Percentiles rank a stretch among this genome's conserved stretches.
These are phyloP conservation scores for Fraxinus sp. DNA, from an alignment of 305 asterid species.

Conservation along the genomic window DNA sequence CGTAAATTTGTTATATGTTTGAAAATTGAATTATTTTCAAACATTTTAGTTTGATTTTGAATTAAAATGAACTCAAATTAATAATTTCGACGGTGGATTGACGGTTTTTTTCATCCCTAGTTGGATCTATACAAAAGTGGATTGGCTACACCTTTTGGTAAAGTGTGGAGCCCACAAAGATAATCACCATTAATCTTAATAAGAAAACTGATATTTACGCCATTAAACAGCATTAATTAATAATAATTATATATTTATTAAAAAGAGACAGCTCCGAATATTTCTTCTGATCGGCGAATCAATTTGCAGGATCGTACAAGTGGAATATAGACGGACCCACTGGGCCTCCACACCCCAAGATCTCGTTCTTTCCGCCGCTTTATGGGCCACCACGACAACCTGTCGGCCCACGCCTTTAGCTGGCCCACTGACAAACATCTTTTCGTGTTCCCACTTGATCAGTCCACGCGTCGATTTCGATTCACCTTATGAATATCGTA, in stretches of 20 bases:
- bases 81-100: neutral
- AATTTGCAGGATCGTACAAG: slow-evolving; percentile 11
- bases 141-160: neutral
- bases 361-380: slow-evolving; percentile 36
- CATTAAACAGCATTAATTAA: neutral
- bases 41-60: no score
- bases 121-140: neutral
- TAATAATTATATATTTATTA: no score
- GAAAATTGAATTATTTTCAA: no score
- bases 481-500: slow-evolving; percentile 1
- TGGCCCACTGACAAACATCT: slow-evolving; percentile 38
- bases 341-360: neutral
- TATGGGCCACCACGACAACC: slow-evolving; percentile 31
- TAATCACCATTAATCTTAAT: neutral
- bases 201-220: neutral
- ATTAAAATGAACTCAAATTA: no score
- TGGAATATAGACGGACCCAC: slow-evolving; percentile 17
- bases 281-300: slow-evolving; percentile 30
- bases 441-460: slow-evolving; percentile 24
- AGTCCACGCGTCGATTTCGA: slow-evolving; percentile 25
- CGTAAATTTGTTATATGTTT: neutral
- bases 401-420: slow-evolving; percentile 54
- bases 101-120: neutral
- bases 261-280: slow-evolving; percentile 32
- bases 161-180: neutral